Percentiles rank a stretch among this genome's conserved stretches.
These are phyloP conservation scores for Remersonia thermophila DNA, from an alignment of 2,329 filamentous ascomycete genomes.

Conservation along the genomic window DNA sequence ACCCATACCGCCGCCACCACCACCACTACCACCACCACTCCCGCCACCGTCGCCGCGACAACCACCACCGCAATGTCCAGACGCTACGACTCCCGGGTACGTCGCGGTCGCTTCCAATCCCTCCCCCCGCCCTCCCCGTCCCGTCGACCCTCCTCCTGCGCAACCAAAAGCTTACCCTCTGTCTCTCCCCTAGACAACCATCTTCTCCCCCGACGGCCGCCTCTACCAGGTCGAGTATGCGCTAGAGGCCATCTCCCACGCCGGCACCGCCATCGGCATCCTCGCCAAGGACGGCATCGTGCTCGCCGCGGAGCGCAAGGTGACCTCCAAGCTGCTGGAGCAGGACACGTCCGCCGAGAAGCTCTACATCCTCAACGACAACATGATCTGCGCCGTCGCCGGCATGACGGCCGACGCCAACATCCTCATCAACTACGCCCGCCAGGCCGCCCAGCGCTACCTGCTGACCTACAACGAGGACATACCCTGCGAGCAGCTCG, in stretches of 20 bases:
- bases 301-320: conserved; percentile 93
- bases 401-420: conserved; percentile 99
- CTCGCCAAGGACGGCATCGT: conserved; percentile 97
- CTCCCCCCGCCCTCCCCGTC: too few relatives aligned
- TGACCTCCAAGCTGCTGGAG: conserved; percentile 97
- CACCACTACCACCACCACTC: too few relatives aligned
- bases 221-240: conserved; percentile 99
- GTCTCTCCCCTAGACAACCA: conserved; percentile 71
- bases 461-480: conserved; percentile 99
- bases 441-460: conserved; percentile 91
- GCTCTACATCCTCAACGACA: conserved; percentile 98
- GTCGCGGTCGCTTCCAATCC: too few relatives aligned
- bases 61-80: conserved; percentile 67
- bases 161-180: conserved; percentile 13
- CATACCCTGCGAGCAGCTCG: conserved; percentile 97
- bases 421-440: conserved; percentile 99
- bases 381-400: conserved; percentile 99
- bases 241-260: conserved; percentile 95
- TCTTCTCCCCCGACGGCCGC: conserved; percentile 98
- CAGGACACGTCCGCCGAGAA: conserved; percentile 99
- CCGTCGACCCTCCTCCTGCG: not conserved
- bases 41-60: too few relatives aligned
- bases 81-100: conserved; percentile 92
- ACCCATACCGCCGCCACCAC: too few relatives aligned
- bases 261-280: conserved; percentile 91